Evolutionary conservation across 164 flowering plant genomes (phyloP).

Genomic region (Taxillus chinensis): DNA sequence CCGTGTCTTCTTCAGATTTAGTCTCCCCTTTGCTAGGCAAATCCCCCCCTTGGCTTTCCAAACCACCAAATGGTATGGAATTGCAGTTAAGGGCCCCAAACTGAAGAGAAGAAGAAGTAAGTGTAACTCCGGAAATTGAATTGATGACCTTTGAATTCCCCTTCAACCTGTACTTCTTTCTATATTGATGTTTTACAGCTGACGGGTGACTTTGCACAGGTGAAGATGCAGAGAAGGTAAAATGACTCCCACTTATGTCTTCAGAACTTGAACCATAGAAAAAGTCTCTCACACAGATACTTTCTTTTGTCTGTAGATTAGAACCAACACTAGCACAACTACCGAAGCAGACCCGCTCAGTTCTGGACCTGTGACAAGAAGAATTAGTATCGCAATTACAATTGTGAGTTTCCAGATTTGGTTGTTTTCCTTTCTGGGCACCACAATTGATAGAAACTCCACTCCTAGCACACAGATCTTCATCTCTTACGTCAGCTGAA

Average conservation of each 20-base stretch:
- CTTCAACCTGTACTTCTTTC: constrained; percentile 31
- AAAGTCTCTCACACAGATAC: background rate
- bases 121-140: constrained; percentile 9
- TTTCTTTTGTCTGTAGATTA: constrained; percentile 5
- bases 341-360: constrained; percentile 5
- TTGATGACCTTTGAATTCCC: constrained; percentile 13
- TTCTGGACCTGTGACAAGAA: background rate
- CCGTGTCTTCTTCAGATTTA: constrained; percentile 9
- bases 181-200: constrained; percentile 14
- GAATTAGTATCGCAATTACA: constrained; percentile 9
- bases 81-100: constrained; percentile 1
- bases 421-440: constrained; percentile 4
- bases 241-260: constrained; percentile 9
- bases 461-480: background rate
- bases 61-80: background rate
- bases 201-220: constrained; percentile 17
- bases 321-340: constrained; percentile 7
- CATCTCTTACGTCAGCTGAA: constrained; percentile 4
- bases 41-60: constrained; percentile 6
- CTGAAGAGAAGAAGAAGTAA: constrained; percentile 5
- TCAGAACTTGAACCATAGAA: constrained; percentile 12
- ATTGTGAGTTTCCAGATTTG: background rate
- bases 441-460: background rate
- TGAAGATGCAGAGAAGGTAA: constrained; percentile 24
- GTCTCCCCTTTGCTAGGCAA: constrained; percentile 4